Percentiles rank a stretch among this genome's conserved stretches.
Evolutionary conservation across 2,329 filamentous ascomycete species (phyloP).

Genomic region (Cercospora sojina): DNA sequence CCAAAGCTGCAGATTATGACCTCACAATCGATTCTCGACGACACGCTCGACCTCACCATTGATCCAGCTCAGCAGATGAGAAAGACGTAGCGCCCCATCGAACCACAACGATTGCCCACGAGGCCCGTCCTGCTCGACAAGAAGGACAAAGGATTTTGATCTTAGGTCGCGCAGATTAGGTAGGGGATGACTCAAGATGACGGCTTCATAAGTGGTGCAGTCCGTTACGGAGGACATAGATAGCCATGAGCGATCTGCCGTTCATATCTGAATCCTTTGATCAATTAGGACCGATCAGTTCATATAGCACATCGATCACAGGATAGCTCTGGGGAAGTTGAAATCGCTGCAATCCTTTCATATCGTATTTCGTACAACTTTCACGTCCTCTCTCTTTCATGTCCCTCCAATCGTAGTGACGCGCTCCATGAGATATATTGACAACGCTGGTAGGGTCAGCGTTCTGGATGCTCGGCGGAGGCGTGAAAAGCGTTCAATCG

Average conservation of each 20-base stretch:
- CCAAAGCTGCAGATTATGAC: neutral
- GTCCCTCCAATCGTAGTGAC: neutral
- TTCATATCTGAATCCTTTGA: neutral
- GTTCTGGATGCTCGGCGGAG: neutral
- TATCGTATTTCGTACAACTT: neutral
- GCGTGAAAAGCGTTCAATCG: neutral
- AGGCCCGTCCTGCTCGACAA: neutral
- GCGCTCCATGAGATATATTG: neutral
- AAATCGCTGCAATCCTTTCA: neutral
- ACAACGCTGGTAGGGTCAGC: neutral
- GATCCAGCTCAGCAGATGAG: neutral
- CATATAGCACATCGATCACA: neutral
- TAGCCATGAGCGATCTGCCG: neutral
- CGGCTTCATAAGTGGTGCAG: neutral
- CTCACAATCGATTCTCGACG: neutral
- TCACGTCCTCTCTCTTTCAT: neutral
- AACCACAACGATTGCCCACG: neutral
- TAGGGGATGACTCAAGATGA: slow-evolving; percentile 16
- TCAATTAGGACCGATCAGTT: neutral
- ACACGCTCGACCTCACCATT: neutral
- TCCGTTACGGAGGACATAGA: neutral
- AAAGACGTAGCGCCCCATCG: neutral
- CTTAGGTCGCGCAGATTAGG: slow-evolving; percentile 20
- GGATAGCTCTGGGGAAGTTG: neutral
- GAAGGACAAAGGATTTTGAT: slow-evolving; percentile 16